Conservation (phyloP, 1,284 basidiomycete genomes). For the Moesziomyces aphidis region DNA sequence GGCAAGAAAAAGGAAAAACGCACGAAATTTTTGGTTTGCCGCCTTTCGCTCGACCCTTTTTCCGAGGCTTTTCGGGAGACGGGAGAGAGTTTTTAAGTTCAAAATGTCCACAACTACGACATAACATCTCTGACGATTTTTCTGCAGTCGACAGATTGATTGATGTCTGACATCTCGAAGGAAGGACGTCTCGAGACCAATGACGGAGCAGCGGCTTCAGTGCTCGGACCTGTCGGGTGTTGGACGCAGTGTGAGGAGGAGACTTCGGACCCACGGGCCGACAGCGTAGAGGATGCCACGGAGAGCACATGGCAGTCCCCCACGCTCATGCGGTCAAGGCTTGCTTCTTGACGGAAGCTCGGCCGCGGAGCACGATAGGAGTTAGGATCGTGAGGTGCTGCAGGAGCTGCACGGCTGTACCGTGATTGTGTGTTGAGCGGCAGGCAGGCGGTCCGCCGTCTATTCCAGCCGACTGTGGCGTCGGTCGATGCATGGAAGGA, state of each 20-base stretch:
- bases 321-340: background rate
- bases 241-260: too few species aligned
- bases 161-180: too few species aligned
- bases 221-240: background rate
- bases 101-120: too few species aligned
- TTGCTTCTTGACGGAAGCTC: background rate
- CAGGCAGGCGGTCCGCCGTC: background rate
- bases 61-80: conserved; percentile 10
- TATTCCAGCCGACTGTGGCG: background rate
- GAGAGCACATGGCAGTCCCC: background rate
- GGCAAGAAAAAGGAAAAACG: conserved; percentile 9
- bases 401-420: background rate
- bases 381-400: too few species aligned
- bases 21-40: conserved; percentile 20
- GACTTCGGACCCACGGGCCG: too few species aligned
- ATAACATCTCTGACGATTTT: too few species aligned
- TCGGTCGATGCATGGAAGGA: background rate
- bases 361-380: too few species aligned
- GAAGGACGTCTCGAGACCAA: too few species aligned
- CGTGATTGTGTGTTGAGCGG: background rate
- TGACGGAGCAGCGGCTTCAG: background rate
- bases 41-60: background rate
- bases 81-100: background rate
- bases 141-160: too few species aligned
- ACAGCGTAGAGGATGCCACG: too few species aligned